Base-by-base conservation (phyloP, 2,329 filamentous ascomycete species). In the Bipolaris sorokiniana region DNA sequence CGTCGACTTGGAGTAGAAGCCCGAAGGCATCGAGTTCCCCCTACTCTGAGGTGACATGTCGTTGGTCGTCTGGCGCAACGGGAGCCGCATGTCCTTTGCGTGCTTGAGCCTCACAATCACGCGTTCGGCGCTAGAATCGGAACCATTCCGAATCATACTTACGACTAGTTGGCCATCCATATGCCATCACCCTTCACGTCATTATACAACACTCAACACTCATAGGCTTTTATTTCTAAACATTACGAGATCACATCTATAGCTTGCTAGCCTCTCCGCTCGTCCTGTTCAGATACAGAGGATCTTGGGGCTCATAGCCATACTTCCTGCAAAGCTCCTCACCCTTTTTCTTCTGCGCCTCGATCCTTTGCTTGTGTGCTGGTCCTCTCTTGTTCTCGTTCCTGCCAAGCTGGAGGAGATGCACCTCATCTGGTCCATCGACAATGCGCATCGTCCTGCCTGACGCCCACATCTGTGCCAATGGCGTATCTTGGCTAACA, bases 351-450 rank as follows among this genome's bases (percentile, higher is more conserved):
- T 81, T 83, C 80, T 94, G 90, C 72, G 78, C 81, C 66, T 83
- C 78, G 55, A 92, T 87, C 72, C 84, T 84, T 59, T 82, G 80
- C 41, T 88, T 81, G 45, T 88, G 83, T 65, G 83, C 85, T 63
- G 79, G 74, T 54, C 86, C 88, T 63, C 86, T 84, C 76, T 84
- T 89, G 76, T 92, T 93, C 83, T 95, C 91, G 66, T 92, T 92
- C 66, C 84, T 83, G 15, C 90, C 91, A 81, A 95, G 82, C 80
- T 95, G 91, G 75, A 91, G 48, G n/a, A 77, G 18, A 68, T 78
- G 95, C 59, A 98, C 95, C 86, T 99, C 95, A 78, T 99, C 95
- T 0, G 95, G 95, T 0, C 95, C 95, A 78, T 99, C 95, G 0
- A 92, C 92, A 66, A 97, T 86, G 59, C 91, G 84, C 77, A 97